Base-by-base conservation (phyloP, 2,329 filamentous ascomycete species). In the Colletotrichum zoysiae region DNA sequence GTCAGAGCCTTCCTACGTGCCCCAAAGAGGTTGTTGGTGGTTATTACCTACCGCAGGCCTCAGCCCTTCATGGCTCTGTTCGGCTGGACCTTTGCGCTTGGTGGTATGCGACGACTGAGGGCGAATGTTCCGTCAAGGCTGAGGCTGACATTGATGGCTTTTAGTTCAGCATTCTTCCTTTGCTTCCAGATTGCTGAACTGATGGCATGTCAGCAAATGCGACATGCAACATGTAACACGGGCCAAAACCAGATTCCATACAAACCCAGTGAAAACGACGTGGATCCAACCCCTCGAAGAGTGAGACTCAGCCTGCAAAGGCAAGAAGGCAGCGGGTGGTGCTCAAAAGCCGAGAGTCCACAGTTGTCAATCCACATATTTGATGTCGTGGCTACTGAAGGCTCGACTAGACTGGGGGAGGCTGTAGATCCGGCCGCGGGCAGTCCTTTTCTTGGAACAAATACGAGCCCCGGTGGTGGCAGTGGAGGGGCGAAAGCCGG, bases 381-480 rank as follows among this genome's bases (percentile, higher is more conserved):
- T 44, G 63, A 48, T 56, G 42, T 51, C 30, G 50, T 70, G 67
- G 48, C 63, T 57, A 60, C 33, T 42, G 38, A 67, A 26, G 20
- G 20, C 35, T 18, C 46, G 42, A 35, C 60, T 60, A 50, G 62
- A 38, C 61, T 40, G 53, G 62, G 62, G 35, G 65, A 44, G 33
- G 50, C 65, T 59, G 69, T 64, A 71, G 69, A 71, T 71, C 69
- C 40, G 59, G 69, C 42, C 53, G 38, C 23, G 65, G 65, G 38
- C 58, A 38, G 69, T 69, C 65, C 69, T 71, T 71, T 71, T 71
- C 68, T 67, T 71, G 57, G 68, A 71, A 58, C 64, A 71, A 71
- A 70, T 70, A 70, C 67, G 67, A 67, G 67, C 63, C 48, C 38
- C 59, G 56, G 20, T 44, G 40, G 56, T 35, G 38, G 33, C 66